phyloP scores from a whole-genome alignment of 768 basidiomycete species.

The Russula sp. region DNA sequence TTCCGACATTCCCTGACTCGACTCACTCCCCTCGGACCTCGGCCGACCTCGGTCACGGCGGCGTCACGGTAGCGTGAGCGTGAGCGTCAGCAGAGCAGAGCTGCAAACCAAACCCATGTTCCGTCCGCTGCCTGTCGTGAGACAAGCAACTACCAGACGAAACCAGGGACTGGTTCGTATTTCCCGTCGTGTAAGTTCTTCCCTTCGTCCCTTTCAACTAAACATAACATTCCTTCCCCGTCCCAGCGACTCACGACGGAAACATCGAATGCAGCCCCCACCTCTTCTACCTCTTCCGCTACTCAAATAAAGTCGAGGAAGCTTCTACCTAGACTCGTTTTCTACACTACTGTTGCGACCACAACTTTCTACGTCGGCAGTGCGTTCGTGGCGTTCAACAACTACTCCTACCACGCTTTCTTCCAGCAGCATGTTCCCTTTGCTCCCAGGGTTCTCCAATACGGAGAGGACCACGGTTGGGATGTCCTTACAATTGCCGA shows the following conservation, averaged over 20 bases:
- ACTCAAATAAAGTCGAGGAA: constrained; percentile 45
- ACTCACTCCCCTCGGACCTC: too few relatives aligned
- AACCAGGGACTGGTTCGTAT: constrained; percentile 45
- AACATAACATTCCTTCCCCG: background rate
- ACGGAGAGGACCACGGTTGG: constrained; percentile 73
- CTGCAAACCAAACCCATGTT: constrained; percentile 31
- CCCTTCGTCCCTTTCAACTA: constrained; percentile 5
- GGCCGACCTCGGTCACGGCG: too few relatives aligned
- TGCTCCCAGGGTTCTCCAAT: constrained; percentile 70
- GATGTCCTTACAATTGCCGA: constrained; percentile 62
- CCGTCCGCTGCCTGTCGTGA: constrained; percentile 51
- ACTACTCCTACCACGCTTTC: constrained; percentile 75
- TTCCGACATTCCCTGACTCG: too few relatives aligned
- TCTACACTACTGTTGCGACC: constrained; percentile 59
- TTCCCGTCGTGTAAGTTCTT: constrained; percentile 48
- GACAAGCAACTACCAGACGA: constrained; percentile 38
- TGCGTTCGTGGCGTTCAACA: constrained; percentile 69
- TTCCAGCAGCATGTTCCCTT: constrained; percentile 78
- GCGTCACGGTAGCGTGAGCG: too few relatives aligned
- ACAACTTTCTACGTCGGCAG: constrained; percentile 80
- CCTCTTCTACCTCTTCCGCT: constrained; percentile 28
- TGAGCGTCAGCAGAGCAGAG: background rate
- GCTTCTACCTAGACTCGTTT: constrained; percentile 46
- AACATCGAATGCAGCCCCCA: constrained; percentile 7
- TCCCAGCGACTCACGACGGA: constrained; percentile 60